phyloP scores from a whole-genome alignment of 2,329 filamentous ascomycete genomes.

The Volutella citrinella region DNA sequence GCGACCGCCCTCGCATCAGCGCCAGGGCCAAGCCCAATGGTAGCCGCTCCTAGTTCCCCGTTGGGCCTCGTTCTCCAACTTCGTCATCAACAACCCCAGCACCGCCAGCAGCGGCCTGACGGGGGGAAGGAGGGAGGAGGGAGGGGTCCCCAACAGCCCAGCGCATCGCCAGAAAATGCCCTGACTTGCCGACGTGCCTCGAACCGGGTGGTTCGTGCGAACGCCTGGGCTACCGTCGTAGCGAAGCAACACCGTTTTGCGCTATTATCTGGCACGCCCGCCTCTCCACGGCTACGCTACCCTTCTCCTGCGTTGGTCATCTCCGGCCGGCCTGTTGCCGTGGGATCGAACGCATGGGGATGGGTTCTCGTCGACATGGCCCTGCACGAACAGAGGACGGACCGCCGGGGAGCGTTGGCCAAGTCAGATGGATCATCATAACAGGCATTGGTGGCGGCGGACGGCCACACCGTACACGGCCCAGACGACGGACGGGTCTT shows the following conservation, averaged over 20 bases:
- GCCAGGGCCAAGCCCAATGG: too few relatives aligned
- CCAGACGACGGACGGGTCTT: constrained; percentile 9
- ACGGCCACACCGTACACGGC: too few relatives aligned
- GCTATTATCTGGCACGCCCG: constrained; percentile 17
- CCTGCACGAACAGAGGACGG: too few relatives aligned
- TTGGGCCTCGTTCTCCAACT: constrained; percentile 4
- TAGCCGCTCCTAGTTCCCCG: too few relatives aligned
- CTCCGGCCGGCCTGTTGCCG: too few relatives aligned
- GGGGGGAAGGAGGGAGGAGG: constrained; percentile 11
- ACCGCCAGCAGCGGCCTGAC: constrained; percentile 13
- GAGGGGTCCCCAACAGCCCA: constrained; percentile 13
- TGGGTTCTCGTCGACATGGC: too few relatives aligned
- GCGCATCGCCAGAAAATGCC: constrained; percentile 15
- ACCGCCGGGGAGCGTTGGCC: too few relatives aligned
- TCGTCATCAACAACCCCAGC: constrained; percentile 3
- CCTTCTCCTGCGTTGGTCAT: too few relatives aligned
- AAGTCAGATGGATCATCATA: too few relatives aligned
- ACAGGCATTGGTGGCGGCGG: too few relatives aligned
- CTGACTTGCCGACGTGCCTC: constrained; percentile 22
- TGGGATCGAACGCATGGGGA: too few relatives aligned
- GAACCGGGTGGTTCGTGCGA: constrained; percentile 26
- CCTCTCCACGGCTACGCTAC: constrained; percentile 7
- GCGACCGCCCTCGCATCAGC: too few relatives aligned
- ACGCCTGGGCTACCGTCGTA: constrained; percentile 19
- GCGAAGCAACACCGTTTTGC: constrained; percentile 17